These are phyloP conservation scores for Venturiaceae sp. DNA, from an alignment of 2,329 filamentous ascomycete species.

Conservation along the genomic window DNA sequence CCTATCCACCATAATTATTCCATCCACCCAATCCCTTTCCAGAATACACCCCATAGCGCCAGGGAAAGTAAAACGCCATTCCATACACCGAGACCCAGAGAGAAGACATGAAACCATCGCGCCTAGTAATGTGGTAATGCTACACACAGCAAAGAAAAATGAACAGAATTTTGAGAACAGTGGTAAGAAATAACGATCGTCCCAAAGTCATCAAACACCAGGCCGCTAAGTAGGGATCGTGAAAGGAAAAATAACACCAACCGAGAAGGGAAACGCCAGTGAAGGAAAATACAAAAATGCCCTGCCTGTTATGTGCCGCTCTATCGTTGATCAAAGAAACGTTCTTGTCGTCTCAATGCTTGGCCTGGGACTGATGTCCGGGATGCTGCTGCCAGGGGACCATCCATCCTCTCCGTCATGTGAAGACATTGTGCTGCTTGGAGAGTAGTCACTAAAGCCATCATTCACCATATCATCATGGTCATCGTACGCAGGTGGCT, in stretches of 20 bases:
- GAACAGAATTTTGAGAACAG: background rate
- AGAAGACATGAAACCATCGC: background rate
- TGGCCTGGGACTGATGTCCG: conserved; percentile 4
- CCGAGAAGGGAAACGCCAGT: background rate
- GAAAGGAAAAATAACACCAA: background rate
- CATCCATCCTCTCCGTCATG: conserved; percentile 6
- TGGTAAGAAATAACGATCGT: background rate
- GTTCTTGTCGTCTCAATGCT: conserved; percentile 5
- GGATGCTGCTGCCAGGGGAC: conserved; percentile 9
- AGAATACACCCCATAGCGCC: background rate
- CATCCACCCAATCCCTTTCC: background rate
- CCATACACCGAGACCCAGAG: background rate
- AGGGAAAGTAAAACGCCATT: background rate
- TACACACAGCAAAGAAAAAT: background rate
- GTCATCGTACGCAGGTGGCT: conserved; percentile 15
- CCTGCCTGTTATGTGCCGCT: background rate
- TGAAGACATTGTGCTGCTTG: conserved; percentile 10
- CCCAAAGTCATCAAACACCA: background rate
- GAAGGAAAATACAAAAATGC: background rate
- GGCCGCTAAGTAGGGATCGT: background rate
- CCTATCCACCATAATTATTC: background rate
- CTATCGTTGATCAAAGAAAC: background rate
- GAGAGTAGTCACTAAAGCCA: background rate
- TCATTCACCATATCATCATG: conserved; percentile 8
- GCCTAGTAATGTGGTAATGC: background rate